These are phyloP conservation scores for Ascodesmis nigricans DNA, from an alignment of 495 filamentous ascomycete genomes.

Conservation along the genomic window DNA sequence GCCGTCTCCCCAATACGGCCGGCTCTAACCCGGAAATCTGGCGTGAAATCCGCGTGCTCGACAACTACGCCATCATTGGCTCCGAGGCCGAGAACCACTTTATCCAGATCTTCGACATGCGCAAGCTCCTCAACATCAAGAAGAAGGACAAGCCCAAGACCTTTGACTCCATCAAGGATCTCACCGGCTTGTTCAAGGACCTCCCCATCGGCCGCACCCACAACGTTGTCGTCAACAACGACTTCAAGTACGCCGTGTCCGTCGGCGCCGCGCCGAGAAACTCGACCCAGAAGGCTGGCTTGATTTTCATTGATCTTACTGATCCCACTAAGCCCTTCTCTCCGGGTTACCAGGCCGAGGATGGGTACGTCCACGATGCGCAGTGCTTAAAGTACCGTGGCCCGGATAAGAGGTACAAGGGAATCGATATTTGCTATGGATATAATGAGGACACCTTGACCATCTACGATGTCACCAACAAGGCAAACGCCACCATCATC, in stretches of 20 bases:
- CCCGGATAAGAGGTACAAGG: conserved; percentile 30
- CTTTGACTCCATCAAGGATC: conserved; percentile 23
- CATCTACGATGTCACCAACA: conserved; percentile 37
- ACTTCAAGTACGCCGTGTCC: conserved; percentile 31
- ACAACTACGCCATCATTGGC: conserved; percentile 30
- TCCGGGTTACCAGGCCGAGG: conserved; percentile 31
- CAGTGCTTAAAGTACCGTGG: conserved; percentile 38
- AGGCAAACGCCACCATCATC: conserved; percentile 28
- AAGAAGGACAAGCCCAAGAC: conserved; percentile 11
- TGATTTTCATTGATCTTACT: conserved; percentile 34
- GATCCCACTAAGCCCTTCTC: conserved; percentile 29
- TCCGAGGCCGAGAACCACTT: conserved; percentile 29
- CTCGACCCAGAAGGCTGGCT: conserved; percentile 27
- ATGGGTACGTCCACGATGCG: conserved; percentile 40
- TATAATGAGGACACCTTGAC: conserved; percentile 27
- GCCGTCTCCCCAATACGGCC: conserved; percentile 31
- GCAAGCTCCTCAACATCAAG: conserved; percentile 7
- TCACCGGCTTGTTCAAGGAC: conserved; percentile 20
- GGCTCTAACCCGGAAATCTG: conserved; percentile 23
- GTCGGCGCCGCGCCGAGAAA: conserved; percentile 29
- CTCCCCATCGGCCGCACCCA: conserved; percentile 30
- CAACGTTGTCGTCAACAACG: conserved; percentile 33
- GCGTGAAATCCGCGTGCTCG: conserved; percentile 29
- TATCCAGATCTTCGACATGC: conserved; percentile 32
- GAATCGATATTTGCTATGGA: conserved; percentile 35